Conservation (phyloP, 176 grass and related monocot genomes). For the Paspalum vaginatum region DNA sequence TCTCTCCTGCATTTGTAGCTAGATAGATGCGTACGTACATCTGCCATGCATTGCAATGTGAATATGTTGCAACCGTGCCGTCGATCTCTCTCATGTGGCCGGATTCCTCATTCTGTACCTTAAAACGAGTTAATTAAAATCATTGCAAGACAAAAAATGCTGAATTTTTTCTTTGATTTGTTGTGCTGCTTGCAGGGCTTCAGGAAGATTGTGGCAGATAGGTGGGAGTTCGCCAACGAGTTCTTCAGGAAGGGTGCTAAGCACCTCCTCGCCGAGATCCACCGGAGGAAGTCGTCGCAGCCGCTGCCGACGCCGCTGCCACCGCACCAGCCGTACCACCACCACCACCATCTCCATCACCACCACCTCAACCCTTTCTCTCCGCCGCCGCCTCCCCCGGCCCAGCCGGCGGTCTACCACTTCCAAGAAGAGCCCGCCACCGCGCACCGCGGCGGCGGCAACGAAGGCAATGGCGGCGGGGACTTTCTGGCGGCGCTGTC, state of each 20-base stretch:
- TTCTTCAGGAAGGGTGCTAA: conserved; percentile 94
- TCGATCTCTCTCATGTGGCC: too few relatives aligned
- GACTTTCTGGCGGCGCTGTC: conserved; percentile 79
- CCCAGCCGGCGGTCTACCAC: conserved; percentile 39
- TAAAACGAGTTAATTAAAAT: neutral
- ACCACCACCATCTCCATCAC: conserved; percentile 34
- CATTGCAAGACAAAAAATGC: neutral
- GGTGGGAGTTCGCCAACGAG: conserved; percentile 98
- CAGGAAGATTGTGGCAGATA: conserved; percentile 93
- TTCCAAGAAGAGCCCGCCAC: conserved; percentile 44
- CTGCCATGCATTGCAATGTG: too few relatives aligned
- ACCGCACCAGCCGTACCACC: conserved; percentile 43
- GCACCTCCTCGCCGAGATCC: conserved; percentile 88
- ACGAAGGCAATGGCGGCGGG: neutral
- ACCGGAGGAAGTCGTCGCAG: conserved; percentile 78
- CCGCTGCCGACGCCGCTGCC: conserved; percentile 35
- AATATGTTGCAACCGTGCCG: too few relatives aligned
- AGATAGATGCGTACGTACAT: neutral
- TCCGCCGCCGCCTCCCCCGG: conserved; percentile 37
- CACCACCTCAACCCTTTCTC: conserved; percentile 57
- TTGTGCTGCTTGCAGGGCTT: conserved; percentile 68
- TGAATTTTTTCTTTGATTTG: neutral
- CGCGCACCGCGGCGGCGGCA: neutral
- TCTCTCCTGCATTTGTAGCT: neutral
- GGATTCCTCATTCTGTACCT: neutral